These are phyloP conservation scores for Ziziphus jujuba DNA, from an alignment of 306 rosid genomes.

Conservation along the genomic window DNA sequence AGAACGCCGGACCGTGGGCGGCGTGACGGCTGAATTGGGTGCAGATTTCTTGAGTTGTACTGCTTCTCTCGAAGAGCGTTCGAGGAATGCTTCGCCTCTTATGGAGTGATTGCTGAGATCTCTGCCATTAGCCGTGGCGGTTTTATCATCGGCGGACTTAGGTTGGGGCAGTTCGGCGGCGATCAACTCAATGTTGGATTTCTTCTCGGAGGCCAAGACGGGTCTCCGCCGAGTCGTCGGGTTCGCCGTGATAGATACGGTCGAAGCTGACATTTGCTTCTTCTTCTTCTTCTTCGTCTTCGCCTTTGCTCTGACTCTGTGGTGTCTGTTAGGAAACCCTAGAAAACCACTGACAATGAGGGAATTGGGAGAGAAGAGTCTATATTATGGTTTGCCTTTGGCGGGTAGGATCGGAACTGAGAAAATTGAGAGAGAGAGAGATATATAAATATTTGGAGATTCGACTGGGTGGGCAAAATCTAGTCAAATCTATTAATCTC, in stretches of 20 bases:
- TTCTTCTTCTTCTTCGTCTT: not conserved
- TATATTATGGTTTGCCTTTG: not conserved
- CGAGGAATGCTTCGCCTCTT: constrained; percentile 55
- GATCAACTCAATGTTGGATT: constrained; percentile 58
- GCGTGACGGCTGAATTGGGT: constrained; percentile 39
- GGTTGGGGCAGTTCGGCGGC: constrained; percentile 55
- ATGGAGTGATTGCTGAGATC: constrained; percentile 85
- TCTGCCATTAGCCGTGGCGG: constrained; percentile 33
- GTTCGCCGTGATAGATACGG: constrained; percentile 82
- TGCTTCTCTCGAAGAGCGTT: constrained; percentile 49
- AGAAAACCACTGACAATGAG: not conserved
- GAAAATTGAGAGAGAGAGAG: too few relatives aligned
- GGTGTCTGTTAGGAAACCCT: not conserved
- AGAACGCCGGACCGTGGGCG: constrained; percentile 34
- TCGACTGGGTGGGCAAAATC: too few relatives aligned
- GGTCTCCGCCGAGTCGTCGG: constrained; percentile 85
- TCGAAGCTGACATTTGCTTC: constrained; percentile 83
- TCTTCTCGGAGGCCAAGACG: constrained; percentile 52
- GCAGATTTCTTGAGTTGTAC: constrained; percentile 38
- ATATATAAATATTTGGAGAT: not conserved
- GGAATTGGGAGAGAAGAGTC: not conserved
- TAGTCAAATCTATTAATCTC: too few relatives aligned
- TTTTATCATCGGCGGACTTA: constrained; percentile 25
- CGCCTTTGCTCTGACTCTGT: not conserved
- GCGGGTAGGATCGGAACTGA: not conserved